A percentile compares a stretch with the other conserved stretches of the same genome.
These are phyloP conservation scores for Colletotrichum tropicicola DNA, from an alignment of 2,329 filamentous ascomycete genomes.

Conservation along the genomic window DNA sequence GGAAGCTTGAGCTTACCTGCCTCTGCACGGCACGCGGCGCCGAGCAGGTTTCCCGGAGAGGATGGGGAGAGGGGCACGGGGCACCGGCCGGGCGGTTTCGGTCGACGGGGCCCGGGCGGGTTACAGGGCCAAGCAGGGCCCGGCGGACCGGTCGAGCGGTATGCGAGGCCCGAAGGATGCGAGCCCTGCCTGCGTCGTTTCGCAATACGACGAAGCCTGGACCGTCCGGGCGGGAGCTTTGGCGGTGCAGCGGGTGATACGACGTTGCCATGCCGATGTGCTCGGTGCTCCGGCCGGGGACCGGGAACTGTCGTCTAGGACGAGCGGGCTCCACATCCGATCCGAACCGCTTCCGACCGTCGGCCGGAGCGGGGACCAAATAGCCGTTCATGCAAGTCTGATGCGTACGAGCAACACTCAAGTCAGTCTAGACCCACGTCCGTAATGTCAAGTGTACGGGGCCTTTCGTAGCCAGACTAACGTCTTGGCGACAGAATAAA, in stretches of 20 bases:
- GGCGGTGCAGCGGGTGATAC: not conserved
- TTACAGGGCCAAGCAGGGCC: not conserved
- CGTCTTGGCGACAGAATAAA: too few relatives aligned
- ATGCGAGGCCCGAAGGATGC: slow-evolving; percentile 2
- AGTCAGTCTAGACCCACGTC: too few relatives aligned
- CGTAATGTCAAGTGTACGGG: too few relatives aligned
- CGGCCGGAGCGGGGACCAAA: not conserved
- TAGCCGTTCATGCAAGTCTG: not conserved
- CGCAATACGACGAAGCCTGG: not conserved
- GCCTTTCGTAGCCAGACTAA: too few relatives aligned
- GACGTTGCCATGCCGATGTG: slow-evolving; percentile 1
- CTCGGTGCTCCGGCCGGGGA: not conserved
- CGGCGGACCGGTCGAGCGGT: not conserved
- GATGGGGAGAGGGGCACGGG: not conserved
- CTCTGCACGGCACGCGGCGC: not conserved
- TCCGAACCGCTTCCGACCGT: not conserved
- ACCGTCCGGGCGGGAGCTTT: not conserved
- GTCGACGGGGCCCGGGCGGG: slow-evolving; percentile 3
- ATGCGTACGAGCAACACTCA: not conserved
- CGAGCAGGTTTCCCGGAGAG: not conserved
- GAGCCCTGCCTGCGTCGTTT: not conserved
- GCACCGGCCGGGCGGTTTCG: slow-evolving; percentile 8
- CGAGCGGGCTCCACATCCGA: not conserved
- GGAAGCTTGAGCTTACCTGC: slow-evolving; percentile 18
- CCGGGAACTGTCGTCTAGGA: not conserved